phyloP scores from a whole-genome alignment of 2,329 filamentous ascomycete genomes.

The Microcyclosporella mali region DNA sequence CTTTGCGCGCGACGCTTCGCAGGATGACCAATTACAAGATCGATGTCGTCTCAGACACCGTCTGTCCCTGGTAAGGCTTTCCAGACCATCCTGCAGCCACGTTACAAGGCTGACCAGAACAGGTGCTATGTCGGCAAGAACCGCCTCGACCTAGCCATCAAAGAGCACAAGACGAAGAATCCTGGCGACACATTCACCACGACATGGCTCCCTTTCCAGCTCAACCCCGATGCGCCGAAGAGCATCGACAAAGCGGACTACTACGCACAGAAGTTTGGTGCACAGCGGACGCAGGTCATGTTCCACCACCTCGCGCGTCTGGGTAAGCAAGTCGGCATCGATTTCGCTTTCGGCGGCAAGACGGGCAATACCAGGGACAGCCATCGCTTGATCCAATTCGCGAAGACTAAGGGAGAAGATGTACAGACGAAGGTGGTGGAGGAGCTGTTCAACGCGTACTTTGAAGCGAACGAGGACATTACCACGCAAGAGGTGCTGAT shows the following conservation, averaged over 20 bases:
- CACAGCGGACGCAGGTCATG: constrained; percentile 54
- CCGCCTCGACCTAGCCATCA: constrained; percentile 66
- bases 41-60: constrained; percentile 72
- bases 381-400: constrained; percentile 70
- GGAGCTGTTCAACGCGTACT: constrained; percentile 56
- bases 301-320: constrained; percentile 51
- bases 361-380: constrained; percentile 74
- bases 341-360: constrained; percentile 64
- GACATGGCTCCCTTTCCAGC: constrained; percentile 73
- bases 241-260: constrained; percentile 49
- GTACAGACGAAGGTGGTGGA: constrained; percentile 56
- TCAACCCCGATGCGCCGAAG: constrained; percentile 60
- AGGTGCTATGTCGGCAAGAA: constrained; percentile 70
- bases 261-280: constrained; percentile 59
- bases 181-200: constrained; percentile 64
- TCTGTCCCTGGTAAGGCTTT: constrained; percentile 55
- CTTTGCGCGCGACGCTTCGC: constrained; percentile 22
- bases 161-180: constrained; percentile 50
- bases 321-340: constrained; percentile 62
- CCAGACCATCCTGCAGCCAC: not conserved
- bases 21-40: constrained; percentile 71
- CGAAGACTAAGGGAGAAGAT: constrained; percentile 47
- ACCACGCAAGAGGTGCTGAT: constrained; percentile 37
- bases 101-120: constrained; percentile 3
- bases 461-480: constrained; percentile 45